Percentiles rank a stretch among this genome's conserved stretches.
Evolutionary conservation across 495 filamentous ascomycete genomes (phyloP).

Genomic region (Clavariopsis aquatica): DNA sequence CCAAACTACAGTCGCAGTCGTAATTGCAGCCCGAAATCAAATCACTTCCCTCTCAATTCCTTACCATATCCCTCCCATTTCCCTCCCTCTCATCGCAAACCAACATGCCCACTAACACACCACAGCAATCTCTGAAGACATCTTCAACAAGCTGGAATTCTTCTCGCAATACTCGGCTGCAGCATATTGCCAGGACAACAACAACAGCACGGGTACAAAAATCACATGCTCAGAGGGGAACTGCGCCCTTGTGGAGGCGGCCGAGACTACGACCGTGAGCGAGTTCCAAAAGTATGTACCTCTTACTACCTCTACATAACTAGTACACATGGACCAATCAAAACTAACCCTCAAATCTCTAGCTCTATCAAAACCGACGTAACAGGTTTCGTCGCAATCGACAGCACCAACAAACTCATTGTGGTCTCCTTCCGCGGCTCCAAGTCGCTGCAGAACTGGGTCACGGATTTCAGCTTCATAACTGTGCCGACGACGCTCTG

Average conservation of each 20-base stretch:
- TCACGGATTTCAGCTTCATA: slow-evolving; percentile 60
- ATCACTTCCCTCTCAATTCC: no score
- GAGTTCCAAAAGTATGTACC: slow-evolving; percentile 63
- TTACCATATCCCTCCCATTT: no score
- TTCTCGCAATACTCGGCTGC: slow-evolving; percentile 72
- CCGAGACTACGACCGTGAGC: slow-evolving; percentile 55
- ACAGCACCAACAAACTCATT: slow-evolving; percentile 61
- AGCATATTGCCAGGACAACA: slow-evolving; percentile 64
- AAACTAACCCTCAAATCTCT: not conserved
- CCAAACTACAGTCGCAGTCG: no score
- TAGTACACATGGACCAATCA: no score
- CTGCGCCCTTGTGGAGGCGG: slow-evolving; percentile 63
- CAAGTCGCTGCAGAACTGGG: slow-evolving; percentile 63
- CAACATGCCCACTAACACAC: not conserved
- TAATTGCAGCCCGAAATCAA: no score
- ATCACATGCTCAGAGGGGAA: slow-evolving; percentile 58
- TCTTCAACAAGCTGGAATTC: slow-evolving; percentile 58
- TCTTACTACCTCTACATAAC: not conserved
- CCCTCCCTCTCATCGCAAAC: no score
- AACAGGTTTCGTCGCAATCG: slow-evolving; percentile 69
- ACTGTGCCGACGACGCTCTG: slow-evolving; percentile 49
- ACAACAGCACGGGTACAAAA: slow-evolving; percentile 50
- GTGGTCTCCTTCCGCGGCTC: slow-evolving; percentile 72
- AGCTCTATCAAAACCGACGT: slow-evolving; percentile 61
- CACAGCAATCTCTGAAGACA: slow-evolving; percentile 37